Conservation (phyloP, 257 asterid species). For the Lantana camara region DNA sequence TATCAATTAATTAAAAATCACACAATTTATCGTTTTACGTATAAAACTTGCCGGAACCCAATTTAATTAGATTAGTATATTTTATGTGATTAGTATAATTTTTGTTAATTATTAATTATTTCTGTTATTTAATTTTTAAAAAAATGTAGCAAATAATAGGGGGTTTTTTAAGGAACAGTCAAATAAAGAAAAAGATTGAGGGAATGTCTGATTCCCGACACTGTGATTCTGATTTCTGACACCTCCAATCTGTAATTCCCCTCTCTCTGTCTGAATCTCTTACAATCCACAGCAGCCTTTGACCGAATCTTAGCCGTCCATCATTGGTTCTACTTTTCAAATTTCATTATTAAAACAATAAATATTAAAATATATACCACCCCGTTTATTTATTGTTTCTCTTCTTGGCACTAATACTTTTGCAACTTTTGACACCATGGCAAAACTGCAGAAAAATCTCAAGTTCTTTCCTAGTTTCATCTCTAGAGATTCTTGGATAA, state of each 20-base stretch:
- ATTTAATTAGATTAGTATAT: no score
- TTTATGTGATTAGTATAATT: no score
- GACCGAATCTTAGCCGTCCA: constrained; percentile 72
- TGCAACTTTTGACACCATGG: neutral
- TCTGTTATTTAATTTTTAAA: neutral
- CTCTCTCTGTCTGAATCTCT: constrained; percentile 7
- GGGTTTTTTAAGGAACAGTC: constrained; percentile 5
- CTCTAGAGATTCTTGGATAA: neutral
- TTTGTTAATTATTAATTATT: no score
- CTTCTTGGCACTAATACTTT: no score
- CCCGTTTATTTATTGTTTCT: neutral
- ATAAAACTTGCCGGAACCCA: no score
- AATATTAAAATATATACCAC: neutral
- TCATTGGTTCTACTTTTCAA: constrained; percentile 21
- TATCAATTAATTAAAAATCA: no score
- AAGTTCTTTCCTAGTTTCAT: neutral
- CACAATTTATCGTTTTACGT: no score
- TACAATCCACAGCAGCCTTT: constrained; percentile 55
- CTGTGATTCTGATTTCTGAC: constrained; percentile 47
- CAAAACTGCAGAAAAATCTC: neutral
- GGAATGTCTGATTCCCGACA: constrained; percentile 59
- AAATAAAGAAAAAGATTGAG: constrained; percentile 12
- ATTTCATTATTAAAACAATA: constrained; percentile 7
- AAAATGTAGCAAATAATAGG: neutral
- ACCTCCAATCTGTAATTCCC: constrained; percentile 35